phyloP scores from a whole-genome alignment of 2,329 filamentous ascomycete genomes.

The Gremmenia infestans region DNA sequence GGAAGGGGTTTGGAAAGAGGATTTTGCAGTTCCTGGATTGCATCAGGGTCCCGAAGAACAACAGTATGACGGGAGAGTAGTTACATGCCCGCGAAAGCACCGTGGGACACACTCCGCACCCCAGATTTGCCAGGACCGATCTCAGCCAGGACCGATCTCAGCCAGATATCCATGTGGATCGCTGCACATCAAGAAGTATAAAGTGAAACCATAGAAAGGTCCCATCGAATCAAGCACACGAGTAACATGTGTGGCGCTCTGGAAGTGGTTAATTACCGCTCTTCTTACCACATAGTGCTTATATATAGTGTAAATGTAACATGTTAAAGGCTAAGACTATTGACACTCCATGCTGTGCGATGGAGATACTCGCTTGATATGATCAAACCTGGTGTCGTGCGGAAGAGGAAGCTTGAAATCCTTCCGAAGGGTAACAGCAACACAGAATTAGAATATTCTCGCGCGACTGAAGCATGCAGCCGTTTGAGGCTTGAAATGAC shows the following conservation, averaged over 20 bases:
- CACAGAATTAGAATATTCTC: not conserved
- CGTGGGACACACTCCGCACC: not conserved
- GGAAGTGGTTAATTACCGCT: not conserved
- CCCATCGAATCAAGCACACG: not conserved
- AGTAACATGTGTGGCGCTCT: not conserved
- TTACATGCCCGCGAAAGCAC: not conserved
- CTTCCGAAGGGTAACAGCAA: not conserved
- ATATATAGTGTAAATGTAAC: not conserved
- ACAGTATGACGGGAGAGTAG: not conserved
- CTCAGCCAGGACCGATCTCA: not conserved
- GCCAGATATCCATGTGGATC: not conserved
- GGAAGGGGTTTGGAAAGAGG: not conserved
- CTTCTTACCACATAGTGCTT: not conserved
- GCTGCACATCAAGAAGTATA: not conserved
- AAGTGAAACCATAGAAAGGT: not conserved
- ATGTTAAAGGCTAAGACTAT: not conserved
- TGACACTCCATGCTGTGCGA: not conserved
- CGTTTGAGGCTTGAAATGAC: not conserved
- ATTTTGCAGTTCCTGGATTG: not conserved
- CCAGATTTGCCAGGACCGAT: not conserved
- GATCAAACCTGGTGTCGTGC: not conserved
- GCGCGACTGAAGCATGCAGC: not conserved
- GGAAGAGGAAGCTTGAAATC: not conserved
- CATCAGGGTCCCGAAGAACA: not conserved
- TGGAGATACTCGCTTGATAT: not conserved